Conservation (phyloP, 129 eudicot species). For the Cynara cardunculus region DNA sequence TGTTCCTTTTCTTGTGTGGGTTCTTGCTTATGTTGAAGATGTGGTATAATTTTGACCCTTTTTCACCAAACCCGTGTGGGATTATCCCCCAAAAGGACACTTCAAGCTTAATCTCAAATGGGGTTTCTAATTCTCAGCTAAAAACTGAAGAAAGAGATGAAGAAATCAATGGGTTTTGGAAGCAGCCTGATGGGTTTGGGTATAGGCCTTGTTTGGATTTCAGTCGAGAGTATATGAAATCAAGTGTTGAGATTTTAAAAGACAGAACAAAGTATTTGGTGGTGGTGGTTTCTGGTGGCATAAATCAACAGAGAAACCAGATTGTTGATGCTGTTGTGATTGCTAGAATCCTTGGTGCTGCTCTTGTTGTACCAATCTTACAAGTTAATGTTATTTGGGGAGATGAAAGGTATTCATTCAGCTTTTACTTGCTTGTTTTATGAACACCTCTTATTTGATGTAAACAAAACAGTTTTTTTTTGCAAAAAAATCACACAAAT, state of each 20-base stretch:
- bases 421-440: not conserved
- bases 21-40: constrained; percentile 52
- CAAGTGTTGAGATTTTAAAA: constrained; percentile 44
- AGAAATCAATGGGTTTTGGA: constrained; percentile 62
- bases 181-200: constrained; percentile 80
- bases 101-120: constrained; percentile 33
- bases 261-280: constrained; percentile 71
- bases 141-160: constrained; percentile 21
- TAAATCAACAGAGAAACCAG: constrained; percentile 97
- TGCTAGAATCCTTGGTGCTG: constrained; percentile 97
- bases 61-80: constrained; percentile 58
- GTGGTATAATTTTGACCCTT: constrained; percentile 57
- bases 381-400: constrained; percentile 99
- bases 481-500: not conserved
- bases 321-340: constrained; percentile 98
- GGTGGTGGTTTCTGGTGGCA: constrained; percentile 95
- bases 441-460: not conserved
- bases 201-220: constrained; percentile 85
- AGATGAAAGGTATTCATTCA: constrained; percentile 37
- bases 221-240: constrained; percentile 46
- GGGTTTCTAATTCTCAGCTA: constrained; percentile 25
- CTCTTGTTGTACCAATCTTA: constrained; percentile 86
- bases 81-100: constrained; percentile 25
- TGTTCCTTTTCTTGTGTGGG: constrained; percentile 37
- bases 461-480: not conserved